Evolutionary conservation across 108 stramenopile species (phyloP).

Genomic region (Craspedostauros australis): DNA sequence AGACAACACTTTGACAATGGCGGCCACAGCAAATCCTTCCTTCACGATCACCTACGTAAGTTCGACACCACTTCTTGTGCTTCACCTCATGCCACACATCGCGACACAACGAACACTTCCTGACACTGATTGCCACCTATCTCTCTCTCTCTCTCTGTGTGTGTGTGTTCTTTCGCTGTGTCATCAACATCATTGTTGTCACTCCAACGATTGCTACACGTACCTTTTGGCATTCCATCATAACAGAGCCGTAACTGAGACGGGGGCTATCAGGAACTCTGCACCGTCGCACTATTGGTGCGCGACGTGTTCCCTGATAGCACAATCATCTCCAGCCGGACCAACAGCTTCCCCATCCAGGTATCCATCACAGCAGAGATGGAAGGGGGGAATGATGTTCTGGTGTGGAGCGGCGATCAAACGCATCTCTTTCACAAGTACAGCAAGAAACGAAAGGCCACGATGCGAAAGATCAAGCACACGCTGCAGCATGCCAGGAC

Average conservation of each 20-base stretch:
- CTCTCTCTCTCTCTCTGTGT: too few relatives aligned
- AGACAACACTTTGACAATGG: too few relatives aligned
- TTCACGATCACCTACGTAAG: too few relatives aligned
- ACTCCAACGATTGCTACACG: too few relatives aligned
- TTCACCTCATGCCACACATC: too few relatives aligned
- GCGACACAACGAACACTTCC: too few relatives aligned
- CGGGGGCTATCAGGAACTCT: slow-evolving; percentile 23
- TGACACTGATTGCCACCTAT: too few relatives aligned
- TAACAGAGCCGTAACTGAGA: slow-evolving; percentile 34
- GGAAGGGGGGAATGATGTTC: slow-evolving; percentile 7
- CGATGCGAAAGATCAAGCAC: slow-evolving; percentile 19
- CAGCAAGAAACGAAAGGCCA: slow-evolving; percentile 8
- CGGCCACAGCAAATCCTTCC: too few relatives aligned
- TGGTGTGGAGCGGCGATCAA: slow-evolving; percentile 33
- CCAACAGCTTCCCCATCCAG: slow-evolving; percentile 15
- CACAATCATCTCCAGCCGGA: slow-evolving; percentile 14
- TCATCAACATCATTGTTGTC: too few relatives aligned
- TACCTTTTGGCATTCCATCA: not conserved
- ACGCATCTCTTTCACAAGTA: slow-evolving; percentile 24
- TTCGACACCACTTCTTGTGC: too few relatives aligned
- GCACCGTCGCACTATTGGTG: slow-evolving; percentile 21
- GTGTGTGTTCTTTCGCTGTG: too few relatives aligned
- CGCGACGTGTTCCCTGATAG: slow-evolving; percentile 28
- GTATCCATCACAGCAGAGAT: slow-evolving; percentile 18
- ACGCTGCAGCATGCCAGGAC: slow-evolving; percentile 19